Conservation (phyloP, 805 yeast genomes). For the Ascoidea rubescens region DNA sequence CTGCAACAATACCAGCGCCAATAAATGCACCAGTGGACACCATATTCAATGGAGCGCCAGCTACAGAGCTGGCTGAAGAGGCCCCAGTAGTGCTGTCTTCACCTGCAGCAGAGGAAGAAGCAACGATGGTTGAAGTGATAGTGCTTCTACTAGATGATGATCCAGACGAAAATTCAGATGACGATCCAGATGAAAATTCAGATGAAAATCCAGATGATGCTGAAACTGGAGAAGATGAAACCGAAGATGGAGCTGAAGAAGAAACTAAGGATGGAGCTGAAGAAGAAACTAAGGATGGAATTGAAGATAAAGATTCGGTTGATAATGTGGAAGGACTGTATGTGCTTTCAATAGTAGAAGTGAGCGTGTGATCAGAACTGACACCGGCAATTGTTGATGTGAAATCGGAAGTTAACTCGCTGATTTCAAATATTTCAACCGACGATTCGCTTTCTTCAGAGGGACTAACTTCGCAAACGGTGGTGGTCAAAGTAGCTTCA, state of each 20-base stretch:
- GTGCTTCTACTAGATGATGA: neutral
- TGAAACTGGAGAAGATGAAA: neutral
- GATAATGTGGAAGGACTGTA: neutral
- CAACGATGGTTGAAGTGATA: neutral
- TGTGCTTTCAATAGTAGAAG: neutral
- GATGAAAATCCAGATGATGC: no score
- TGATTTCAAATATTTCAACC: no score
- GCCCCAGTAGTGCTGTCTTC: neutral
- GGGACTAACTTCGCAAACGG: no score
- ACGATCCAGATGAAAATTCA: no score
- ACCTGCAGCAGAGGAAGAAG: neutral
- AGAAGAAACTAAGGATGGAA: neutral
- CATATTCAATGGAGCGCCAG: neutral
- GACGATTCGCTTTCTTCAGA: no score
- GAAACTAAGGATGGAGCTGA: neutral
- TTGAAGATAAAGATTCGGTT: neutral
- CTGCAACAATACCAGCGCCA: no score
- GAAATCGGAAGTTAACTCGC: no score
- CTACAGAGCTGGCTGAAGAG: conserved; percentile 2
- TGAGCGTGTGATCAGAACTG: no score
- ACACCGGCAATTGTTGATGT: no score
- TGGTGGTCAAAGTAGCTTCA: no score
- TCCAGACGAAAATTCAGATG: no score
- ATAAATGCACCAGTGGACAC: neutral
- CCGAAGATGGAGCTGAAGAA: neutral